A percentile compares a stretch with the other conserved stretches of the same genome.
Conservation (phyloP, 352 stramenopile species). For the Pilasporangium apinafurcum region DNA sequence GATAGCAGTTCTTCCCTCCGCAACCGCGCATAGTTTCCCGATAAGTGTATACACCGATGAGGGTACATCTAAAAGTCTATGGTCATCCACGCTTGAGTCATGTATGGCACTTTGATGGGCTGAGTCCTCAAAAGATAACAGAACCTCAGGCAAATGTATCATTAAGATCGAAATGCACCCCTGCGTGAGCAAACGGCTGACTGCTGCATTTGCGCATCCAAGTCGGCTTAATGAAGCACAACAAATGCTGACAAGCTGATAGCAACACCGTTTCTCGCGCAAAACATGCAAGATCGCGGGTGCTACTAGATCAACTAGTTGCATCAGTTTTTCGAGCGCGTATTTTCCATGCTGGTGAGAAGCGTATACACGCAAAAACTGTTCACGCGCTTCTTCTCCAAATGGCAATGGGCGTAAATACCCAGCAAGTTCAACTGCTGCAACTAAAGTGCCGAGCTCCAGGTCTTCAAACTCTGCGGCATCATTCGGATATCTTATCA, state of each 20-base stretch:
- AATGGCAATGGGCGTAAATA: constrained; percentile 61
- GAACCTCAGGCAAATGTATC: constrained; percentile 47
- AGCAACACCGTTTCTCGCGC: constrained; percentile 28
- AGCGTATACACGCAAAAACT: constrained; percentile 25
- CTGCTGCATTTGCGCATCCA: constrained; percentile 43
- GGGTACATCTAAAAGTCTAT: constrained; percentile 43
- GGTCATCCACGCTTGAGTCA: constrained; percentile 29
- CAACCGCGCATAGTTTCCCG: constrained; percentile 51
- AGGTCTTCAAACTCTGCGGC: constrained; percentile 35
- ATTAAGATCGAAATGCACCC: constrained; percentile 50
- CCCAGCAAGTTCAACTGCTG: constrained; percentile 52
- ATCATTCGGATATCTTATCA: constrained; percentile 40
- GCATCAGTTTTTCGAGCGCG: constrained; percentile 29
- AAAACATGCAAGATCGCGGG: constrained; percentile 54
- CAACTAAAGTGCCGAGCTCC: constrained; percentile 26
- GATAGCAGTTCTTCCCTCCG: constrained; percentile 43
- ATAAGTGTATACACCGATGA: constrained; percentile 60
- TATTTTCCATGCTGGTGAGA: constrained; percentile 29
- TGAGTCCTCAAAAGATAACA: constrained; percentile 11
- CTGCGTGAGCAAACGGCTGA: constrained; percentile 35
- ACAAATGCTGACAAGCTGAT: constrained; percentile 35
- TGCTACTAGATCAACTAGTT: constrained; percentile 39
- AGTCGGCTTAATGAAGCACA: constrained; percentile 57
- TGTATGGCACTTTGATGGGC: constrained; percentile 4
- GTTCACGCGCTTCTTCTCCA: constrained; percentile 26